Evolutionary conservation across 2,329 filamentous ascomycete genomes (phyloP).

Genomic region (Sporothrix brunneoviolacea): DNA sequence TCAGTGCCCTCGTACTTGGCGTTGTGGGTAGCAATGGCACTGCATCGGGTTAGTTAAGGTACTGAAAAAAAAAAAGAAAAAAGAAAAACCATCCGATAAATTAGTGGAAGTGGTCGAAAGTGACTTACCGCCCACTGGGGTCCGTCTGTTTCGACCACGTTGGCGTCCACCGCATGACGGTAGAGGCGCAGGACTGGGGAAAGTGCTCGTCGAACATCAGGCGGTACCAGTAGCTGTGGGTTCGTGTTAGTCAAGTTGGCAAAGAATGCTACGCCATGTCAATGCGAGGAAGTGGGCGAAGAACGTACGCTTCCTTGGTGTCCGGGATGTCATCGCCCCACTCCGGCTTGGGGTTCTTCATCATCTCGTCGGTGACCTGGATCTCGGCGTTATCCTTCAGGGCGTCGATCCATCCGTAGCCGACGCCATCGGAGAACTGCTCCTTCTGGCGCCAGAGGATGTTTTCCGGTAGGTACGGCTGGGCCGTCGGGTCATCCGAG

Average conservation of each 20-base stretch:
- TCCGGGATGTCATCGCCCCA: slow-evolving; percentile 92
- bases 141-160: slow-evolving; percentile 97
- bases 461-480: slow-evolving; percentile 88
- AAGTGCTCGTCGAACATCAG: slow-evolving; percentile 99
- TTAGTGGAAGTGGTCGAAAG: too few species aligned
- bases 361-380: slow-evolving; percentile 91
- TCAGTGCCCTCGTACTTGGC: slow-evolving; percentile 58
- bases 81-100: not conserved
- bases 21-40: slow-evolving; percentile 70
- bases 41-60: slow-evolving; percentile 26
- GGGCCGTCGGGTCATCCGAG: slow-evolving; percentile 68
- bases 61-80: not conserved
- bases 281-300: not conserved
- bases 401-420: slow-evolving; percentile 97
- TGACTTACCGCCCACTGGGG: slow-evolving; percentile 77
- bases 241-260: not conserved
- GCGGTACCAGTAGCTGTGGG: slow-evolving; percentile 82
- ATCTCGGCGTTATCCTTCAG: slow-evolving; percentile 90
- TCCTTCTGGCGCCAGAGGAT: slow-evolving; percentile 99
- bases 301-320: slow-evolving; percentile 82
- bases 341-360: slow-evolving; percentile 95
- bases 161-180: slow-evolving; percentile 93
- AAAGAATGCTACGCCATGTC: too few species aligned
- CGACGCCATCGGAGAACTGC: slow-evolving; percentile 97
- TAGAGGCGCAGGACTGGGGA: slow-evolving; percentile 81